These are phyloP conservation scores for Carpinus viminea DNA, from an alignment of 306 rosid species.

Conservation along the genomic window DNA sequence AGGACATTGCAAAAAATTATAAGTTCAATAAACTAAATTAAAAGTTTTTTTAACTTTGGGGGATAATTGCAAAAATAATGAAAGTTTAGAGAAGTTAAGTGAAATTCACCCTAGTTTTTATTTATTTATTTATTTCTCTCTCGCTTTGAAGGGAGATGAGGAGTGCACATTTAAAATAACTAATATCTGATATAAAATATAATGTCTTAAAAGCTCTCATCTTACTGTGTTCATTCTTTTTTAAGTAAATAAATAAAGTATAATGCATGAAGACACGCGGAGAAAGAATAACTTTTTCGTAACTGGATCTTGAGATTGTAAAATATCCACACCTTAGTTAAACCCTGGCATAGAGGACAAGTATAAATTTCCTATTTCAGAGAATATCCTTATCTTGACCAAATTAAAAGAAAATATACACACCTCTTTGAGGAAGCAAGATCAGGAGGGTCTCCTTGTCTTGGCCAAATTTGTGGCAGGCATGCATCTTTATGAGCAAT, in stretches of 20 bases:
- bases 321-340: not conserved
- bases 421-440: conserved; percentile 67
- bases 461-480: conserved; percentile 84
- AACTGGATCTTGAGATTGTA: not conserved
- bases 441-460: conserved; percentile 50
- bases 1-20: too few species aligned
- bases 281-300: not conserved
- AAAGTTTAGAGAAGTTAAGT: too few species aligned
- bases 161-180: not conserved
- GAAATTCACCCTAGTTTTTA: too few species aligned
- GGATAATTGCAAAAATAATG: too few species aligned
- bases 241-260: not conserved
- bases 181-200: not conserved
- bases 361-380: not conserved
- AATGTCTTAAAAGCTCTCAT: not conserved
- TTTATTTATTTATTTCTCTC: too few species aligned
- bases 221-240: not conserved
- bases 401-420: conserved; percentile 4
- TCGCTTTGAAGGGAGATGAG: not conserved
- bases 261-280: not conserved
- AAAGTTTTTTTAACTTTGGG: too few species aligned
- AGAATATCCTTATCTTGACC: not conserved
- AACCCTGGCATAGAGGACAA: not conserved
- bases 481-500: conserved; percentile 71
- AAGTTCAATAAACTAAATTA: too few species aligned